Conservation (phyloP, 2,329 filamentous ascomycete species). For the Penicillium italicum region DNA sequence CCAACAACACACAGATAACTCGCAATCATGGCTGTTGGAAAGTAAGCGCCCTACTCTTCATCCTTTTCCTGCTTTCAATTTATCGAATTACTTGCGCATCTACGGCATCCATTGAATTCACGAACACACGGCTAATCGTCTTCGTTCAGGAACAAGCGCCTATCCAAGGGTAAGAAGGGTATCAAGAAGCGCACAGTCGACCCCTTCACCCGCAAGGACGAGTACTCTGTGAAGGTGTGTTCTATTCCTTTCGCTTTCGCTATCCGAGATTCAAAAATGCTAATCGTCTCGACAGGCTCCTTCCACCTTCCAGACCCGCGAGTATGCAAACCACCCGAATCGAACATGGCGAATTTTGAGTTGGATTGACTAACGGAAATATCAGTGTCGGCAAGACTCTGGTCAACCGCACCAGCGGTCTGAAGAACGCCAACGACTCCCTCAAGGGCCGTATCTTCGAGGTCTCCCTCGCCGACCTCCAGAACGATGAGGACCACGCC, state of each 20-base stretch:
- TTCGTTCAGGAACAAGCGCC: constrained; percentile 86
- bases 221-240: constrained; percentile 91
- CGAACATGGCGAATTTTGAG: neutral
- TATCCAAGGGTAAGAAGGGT: constrained; percentile 99
- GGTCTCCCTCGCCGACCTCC: constrained; percentile 96
- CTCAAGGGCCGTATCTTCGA: constrained; percentile 99
- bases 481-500: constrained; percentile 99
- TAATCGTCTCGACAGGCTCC: constrained; percentile 62
- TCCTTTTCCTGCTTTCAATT: constrained; percentile 6
- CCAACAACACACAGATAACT: constrained; percentile 45
- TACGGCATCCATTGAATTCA: neutral
- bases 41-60: constrained; percentile 46
- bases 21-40: constrained; percentile 80
- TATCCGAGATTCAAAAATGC: constrained; percentile 1
- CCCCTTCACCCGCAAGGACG: constrained; percentile 98
- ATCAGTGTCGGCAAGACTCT: constrained; percentile 97
- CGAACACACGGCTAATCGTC: constrained; percentile 18
- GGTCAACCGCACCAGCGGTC: constrained; percentile 98
- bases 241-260: neutral
- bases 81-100: constrained; percentile 7
- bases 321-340: constrained; percentile 62
- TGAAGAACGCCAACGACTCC: constrained; percentile 99
- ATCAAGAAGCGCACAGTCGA: constrained; percentile 99
- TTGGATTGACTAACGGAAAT: constrained; percentile 18
- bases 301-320: constrained; percentile 90